Evolutionary conservation across 2,329 filamentous ascomycete genomes (phyloP).

Genomic region (Acrocalymma vagum): DNA sequence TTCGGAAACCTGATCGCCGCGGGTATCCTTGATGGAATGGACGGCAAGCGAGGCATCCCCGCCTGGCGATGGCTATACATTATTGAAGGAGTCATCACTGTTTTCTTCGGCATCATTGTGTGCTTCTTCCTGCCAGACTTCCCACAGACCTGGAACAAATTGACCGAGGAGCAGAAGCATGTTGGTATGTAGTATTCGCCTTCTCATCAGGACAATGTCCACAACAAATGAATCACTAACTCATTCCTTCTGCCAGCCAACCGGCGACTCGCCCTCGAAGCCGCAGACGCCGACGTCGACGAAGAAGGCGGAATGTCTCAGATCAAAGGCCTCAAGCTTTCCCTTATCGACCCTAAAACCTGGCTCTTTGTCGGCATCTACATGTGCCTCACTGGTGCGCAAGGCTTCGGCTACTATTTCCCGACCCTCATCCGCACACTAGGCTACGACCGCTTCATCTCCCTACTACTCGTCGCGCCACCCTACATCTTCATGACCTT

Average conservation of each 20-base stretch:
- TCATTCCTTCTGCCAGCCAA: slow-evolving; percentile 55
- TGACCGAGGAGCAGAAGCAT: slow-evolving; percentile 56
- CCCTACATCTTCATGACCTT: slow-evolving; percentile 67
- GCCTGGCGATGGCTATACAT: slow-evolving; percentile 45
- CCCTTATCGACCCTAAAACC: slow-evolving; percentile 59
- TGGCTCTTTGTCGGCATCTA: slow-evolving; percentile 58
- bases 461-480: slow-evolving; percentile 64
- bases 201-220: too few relatives aligned
- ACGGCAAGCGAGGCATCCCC: slow-evolving; percentile 30
- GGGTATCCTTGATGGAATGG: slow-evolving; percentile 29
- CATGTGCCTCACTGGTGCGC: slow-evolving; percentile 57
- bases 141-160: slow-evolving; percentile 52
- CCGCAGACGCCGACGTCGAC: slow-evolving; percentile 51
- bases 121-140: slow-evolving; percentile 46
- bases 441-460: slow-evolving; percentile 61
- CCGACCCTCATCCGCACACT: slow-evolving; percentile 63
- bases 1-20: slow-evolving; percentile 63
- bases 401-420: slow-evolving; percentile 65
- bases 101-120: slow-evolving; percentile 37
- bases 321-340: slow-evolving; percentile 58
- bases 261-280: slow-evolving; percentile 59
- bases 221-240: slow-evolving; percentile 34
- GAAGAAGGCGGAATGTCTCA: slow-evolving; percentile 58
- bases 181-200: too few relatives aligned
- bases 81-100: slow-evolving; percentile 44